Evolutionary conservation across 805 yeast species (phyloP), one percentile per base, ranked within the genome.

Genomic region (Huiozyma sinensis): DNA sequence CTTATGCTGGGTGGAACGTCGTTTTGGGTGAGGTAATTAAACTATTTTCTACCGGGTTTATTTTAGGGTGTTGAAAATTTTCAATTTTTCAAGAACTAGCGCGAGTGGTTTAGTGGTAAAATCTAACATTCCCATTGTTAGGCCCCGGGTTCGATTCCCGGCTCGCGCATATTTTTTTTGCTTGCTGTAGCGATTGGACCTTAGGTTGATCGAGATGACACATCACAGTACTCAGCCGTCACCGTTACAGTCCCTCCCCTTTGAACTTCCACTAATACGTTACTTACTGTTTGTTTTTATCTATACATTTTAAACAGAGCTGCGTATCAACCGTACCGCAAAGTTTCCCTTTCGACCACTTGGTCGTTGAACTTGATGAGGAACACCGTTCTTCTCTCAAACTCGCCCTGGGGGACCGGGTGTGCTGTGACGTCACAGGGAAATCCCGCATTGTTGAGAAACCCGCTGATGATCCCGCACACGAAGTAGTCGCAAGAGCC

Each of bases 401-500:
- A 60, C 11, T 66, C 71, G 6, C 72, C 80, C 9, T 73, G 64
- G 1, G 86, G 83, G 38, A 79, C 83, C 0, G 80, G 71, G 58
- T 88, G 95, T 0, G 95, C 94, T 7, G 83, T 75, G 6, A 87
- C 95, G 34, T 66, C 69, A 38, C 90, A 87, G 39, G 75, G 76
- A 54, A 84, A 85, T 44, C 77, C 79, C 2, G 84, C 71, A 6
- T 79, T 70, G 50, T 81, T 84, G 48, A 87, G 67, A 2, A 86
- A 80, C 1, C 95, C 95, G 57, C 85, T 90, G 28, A 87, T 72
- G n/a, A 87, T 72, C 1, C 96, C 96, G 8, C 95, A 94, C 1
- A 81, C 75, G 56, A 83, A 84, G 4, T 90, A 86, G 12, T 84
- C 81, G 60, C 95, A 83, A n/a, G 83, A 79, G 11, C 32, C 41